A percentile compares a stretch with the other conserved stretches of the same genome.
These are phyloP conservation scores for Penicillium cosmopolitanum DNA, from an alignment of 495 filamentous ascomycete genomes.

Conservation along the genomic window DNA sequence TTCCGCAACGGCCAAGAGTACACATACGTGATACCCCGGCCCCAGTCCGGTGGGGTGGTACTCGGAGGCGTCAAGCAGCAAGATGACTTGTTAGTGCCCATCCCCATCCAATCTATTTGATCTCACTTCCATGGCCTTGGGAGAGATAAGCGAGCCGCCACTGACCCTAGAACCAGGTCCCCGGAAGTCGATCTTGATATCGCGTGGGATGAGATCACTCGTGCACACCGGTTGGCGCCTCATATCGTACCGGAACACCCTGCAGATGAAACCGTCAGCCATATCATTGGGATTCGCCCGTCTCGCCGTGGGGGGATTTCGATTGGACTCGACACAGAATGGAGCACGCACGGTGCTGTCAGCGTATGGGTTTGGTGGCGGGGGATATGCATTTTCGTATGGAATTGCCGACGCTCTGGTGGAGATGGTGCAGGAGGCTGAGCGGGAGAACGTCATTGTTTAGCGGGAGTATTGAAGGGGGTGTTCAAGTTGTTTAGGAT, in stretches of 20 bases:
- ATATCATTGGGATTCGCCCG: constrained; percentile 48
- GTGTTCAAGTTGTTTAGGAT: not conserved
- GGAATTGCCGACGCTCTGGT: constrained; percentile 43
- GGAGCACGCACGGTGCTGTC: constrained; percentile 37
- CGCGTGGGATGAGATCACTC: constrained; percentile 45
- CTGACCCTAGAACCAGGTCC: constrained; percentile 25
- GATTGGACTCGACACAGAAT: constrained; percentile 39
- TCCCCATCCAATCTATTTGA: not conserved
- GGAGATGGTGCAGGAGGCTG: constrained; percentile 44
- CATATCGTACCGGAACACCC: constrained; percentile 44
- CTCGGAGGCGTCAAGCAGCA: constrained; percentile 52
- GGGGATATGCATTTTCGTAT: constrained; percentile 50
- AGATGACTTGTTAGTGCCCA: constrained; percentile 37
- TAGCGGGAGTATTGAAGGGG: not conserved
- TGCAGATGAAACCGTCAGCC: constrained; percentile 31
- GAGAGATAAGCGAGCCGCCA: not conserved
- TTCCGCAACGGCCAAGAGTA: constrained; percentile 52
- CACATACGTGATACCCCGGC: constrained; percentile 55
- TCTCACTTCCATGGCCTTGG: not conserved
- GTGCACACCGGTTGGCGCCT: constrained; percentile 44
- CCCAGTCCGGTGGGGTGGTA: constrained; percentile 44
- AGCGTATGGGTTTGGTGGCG: constrained; percentile 49
- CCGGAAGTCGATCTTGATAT: constrained; percentile 44
- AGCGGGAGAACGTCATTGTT: constrained; percentile 39
- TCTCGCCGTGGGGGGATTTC: constrained; percentile 42